phyloP scores from a whole-genome alignment of 164 flowering plant genomes.

The Sextonia rubra region DNA sequence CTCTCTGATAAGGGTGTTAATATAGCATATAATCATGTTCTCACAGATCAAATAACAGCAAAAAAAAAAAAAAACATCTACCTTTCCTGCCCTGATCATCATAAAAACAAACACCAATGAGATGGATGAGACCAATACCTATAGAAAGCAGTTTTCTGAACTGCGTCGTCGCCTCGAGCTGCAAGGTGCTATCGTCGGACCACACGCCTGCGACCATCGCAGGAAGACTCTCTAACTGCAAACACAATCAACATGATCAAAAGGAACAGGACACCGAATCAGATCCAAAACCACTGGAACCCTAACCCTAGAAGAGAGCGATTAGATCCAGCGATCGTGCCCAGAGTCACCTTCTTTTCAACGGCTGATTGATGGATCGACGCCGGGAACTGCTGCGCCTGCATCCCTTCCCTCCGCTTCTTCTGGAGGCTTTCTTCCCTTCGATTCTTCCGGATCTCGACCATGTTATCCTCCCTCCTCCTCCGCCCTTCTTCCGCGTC shows the following conservation, averaged over 20 bases:
- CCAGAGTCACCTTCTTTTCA: conserved; percentile 43
- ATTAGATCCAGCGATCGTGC: background rate
- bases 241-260: background rate
- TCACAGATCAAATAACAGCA: background rate
- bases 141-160: conserved; percentile 74
- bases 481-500: conserved; percentile 82
- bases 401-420: conserved; percentile 72
- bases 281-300: conserved; percentile 1
- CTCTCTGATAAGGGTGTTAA: conserved; percentile 35
- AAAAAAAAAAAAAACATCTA: background rate
- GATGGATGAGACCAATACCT: conserved; percentile 27
- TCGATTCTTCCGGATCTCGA: conserved; percentile 73
- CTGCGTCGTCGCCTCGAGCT: conserved; percentile 82
- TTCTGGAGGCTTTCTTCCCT: conserved; percentile 66
- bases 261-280: background rate
- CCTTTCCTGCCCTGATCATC: too few relatives aligned
- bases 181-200: conserved; percentile 45
- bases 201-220: conserved; percentile 66
- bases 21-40: background rate
- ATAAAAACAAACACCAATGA: background rate
- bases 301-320: background rate
- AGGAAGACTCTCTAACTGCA: conserved; percentile 69
- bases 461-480: conserved; percentile 74
- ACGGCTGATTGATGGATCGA: conserved; percentile 31
- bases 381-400: conserved; percentile 38